Evolutionary conservation across 441 rosid species (phyloP).

Genomic region (Pelargonium citronellum): DNA sequence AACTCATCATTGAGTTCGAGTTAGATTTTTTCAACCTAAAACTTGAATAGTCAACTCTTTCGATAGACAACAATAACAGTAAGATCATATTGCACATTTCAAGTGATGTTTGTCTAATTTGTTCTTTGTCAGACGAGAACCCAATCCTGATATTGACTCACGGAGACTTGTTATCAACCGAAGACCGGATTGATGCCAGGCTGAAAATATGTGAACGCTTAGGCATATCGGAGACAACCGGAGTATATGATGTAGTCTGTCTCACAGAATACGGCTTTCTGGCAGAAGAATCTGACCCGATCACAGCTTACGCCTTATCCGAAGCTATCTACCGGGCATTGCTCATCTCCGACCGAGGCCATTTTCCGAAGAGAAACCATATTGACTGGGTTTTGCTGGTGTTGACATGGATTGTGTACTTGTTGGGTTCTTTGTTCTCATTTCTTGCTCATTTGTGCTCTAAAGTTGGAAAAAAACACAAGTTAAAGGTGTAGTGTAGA

Average conservation of each 20-base stretch:
- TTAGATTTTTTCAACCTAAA: no score
- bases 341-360: conserved; percentile 47
- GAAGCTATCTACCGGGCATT: conserved; percentile 51
- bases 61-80: no score
- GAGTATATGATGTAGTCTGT: conserved; percentile 46
- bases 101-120: not conserved
- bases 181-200: conserved; percentile 47
- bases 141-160: conserved; percentile 52
- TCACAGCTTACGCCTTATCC: conserved; percentile 40
- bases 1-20: no score
- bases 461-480: conserved; percentile 31
- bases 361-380: conserved; percentile 34
- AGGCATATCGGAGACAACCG: conserved; percentile 34
- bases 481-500: conserved; percentile 22
- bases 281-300: conserved; percentile 46
- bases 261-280: conserved; percentile 50
- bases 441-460: conserved; percentile 42
- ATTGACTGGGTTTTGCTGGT: conserved; percentile 32
- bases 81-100: no score
- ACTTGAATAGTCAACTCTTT: no score
- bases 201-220: conserved; percentile 39
- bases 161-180: conserved; percentile 42
- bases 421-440: conserved; percentile 33
- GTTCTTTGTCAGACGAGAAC: conserved; percentile 40
- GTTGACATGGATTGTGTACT: conserved; percentile 33